phyloP scores from a whole-genome alignment of 192 early-diverging fungal species.

The Backusella macrospora region DNA sequence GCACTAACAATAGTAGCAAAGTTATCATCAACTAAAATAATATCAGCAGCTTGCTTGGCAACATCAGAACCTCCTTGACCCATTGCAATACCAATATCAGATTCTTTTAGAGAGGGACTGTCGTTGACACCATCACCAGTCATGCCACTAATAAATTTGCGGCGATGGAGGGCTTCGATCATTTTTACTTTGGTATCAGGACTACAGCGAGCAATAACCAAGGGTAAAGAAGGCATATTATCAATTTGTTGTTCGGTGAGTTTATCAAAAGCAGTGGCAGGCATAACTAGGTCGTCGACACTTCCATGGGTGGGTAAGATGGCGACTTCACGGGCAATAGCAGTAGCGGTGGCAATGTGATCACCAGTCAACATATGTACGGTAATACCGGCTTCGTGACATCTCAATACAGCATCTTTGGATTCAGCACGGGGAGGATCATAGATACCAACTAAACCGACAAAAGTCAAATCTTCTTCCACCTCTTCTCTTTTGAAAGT shows the following conservation, averaged over 20 bases:
- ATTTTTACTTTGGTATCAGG: constrained; percentile 99
- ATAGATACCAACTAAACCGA: constrained; percentile 91
- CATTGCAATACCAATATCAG: constrained; percentile 88
- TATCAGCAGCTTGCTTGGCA: constrained; percentile 90
- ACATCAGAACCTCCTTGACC: constrained; percentile 92
- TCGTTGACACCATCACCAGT: constrained; percentile 89
- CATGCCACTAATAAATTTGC: constrained; percentile 77
- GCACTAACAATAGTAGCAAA: constrained; percentile 84
- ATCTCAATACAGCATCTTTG: constrained; percentile 67
- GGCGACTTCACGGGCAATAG: constrained; percentile 88
- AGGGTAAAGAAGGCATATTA: constrained; percentile 72
- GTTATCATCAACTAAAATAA: constrained; percentile 84
- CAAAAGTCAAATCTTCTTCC: constrained; percentile 74
- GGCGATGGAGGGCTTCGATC: constrained; percentile 87
- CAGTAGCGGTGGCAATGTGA: constrained; percentile 87
- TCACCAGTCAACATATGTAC: constrained; percentile 98
- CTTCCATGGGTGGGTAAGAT: constrained; percentile 67
- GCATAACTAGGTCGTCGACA: constrained; percentile 69
- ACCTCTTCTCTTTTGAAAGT: constrained; percentile 57
- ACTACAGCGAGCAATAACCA: constrained; percentile 90
- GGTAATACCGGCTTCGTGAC: constrained; percentile 88
- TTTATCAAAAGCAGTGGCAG: constrained; percentile 83
- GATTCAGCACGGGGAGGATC: constrained; percentile 86
- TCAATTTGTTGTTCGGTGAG: constrained; percentile 83
- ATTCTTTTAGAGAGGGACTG: constrained; percentile 75